Conservation (phyloP, 345 rosid genomes). For the Aegle marmelos region DNA sequence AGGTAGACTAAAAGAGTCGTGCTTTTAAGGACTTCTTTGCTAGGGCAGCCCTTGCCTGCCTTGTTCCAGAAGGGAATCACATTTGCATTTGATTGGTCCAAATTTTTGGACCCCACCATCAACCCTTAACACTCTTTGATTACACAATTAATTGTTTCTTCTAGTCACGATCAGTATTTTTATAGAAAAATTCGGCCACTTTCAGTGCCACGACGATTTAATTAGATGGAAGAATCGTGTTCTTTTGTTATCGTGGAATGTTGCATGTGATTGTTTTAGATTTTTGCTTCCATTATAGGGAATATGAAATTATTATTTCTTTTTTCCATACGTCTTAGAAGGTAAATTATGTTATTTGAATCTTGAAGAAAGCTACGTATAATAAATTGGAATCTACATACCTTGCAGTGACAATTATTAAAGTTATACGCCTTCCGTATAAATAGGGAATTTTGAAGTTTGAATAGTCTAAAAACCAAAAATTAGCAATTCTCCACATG, state of each 20-base stretch:
- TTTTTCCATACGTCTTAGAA: no score
- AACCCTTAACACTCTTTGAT: background rate
- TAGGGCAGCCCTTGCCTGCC: background rate
- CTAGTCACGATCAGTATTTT: background rate
- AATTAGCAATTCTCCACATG: no score
- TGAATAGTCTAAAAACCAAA: background rate
- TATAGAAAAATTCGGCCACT: background rate
- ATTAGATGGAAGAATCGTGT: background rate
- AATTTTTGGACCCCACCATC: constrained; percentile 12
- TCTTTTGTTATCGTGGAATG: background rate
- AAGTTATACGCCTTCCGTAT: background rate
- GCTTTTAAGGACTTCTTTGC: background rate
- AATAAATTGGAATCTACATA: background rate
- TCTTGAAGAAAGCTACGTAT: background rate
- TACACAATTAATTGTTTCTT: background rate
- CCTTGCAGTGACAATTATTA: background rate
- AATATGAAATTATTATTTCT: no score
- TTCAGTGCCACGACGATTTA: background rate
- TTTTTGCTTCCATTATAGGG: no score
- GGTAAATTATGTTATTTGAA: background rate
- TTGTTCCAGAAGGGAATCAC: constrained; percentile 17
- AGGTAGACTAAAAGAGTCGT: constrained; percentile 21
- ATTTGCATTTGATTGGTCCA: constrained; percentile 37
- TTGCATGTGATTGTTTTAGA: background rate
- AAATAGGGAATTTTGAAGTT: background rate